Percentiles rank a stretch among this genome's conserved stretches.
These are phyloP conservation scores for Lactarius tabidus DNA, from an alignment of 768 basidiomycete species.

Conservation along the genomic window DNA sequence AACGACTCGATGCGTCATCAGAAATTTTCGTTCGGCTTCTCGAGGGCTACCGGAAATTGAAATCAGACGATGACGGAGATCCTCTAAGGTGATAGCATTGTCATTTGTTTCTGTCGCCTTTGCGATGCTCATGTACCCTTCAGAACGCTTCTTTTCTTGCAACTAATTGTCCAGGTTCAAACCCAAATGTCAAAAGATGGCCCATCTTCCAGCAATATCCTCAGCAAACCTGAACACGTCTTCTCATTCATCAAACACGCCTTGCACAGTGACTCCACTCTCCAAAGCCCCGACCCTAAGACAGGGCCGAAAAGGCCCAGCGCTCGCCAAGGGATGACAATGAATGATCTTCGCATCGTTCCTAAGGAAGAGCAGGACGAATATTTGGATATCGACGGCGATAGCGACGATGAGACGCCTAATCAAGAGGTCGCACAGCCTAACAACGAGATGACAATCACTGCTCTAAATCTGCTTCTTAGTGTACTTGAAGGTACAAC, in stretches of 20 bases:
- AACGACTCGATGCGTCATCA: constrained; percentile 65
- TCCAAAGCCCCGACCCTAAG: constrained; percentile 16
- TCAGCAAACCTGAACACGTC: constrained; percentile 64
- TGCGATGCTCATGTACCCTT: constrained; percentile 7
- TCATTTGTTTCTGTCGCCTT: neutral
- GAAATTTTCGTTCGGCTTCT: constrained; percentile 71
- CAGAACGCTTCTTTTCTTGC: constrained; percentile 70
- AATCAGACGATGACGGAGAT: constrained; percentile 38
- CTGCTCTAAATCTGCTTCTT: constrained; percentile 75
- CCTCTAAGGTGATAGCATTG: constrained; percentile 45
- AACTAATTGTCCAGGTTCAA: constrained; percentile 81
- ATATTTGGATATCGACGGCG: constrained; percentile 32
- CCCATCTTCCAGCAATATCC: constrained; percentile 51
- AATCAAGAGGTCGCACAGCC: constrained; percentile 36
- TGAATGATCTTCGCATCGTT: constrained; percentile 39
- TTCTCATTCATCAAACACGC: constrained; percentile 82
- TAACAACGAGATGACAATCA: constrained; percentile 67
- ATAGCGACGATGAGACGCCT: constrained; percentile 51
- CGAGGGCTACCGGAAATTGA: constrained; percentile 57
- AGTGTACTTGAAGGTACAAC: constrained; percentile 77
- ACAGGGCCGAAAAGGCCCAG: neutral
- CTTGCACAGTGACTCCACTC: constrained; percentile 40
- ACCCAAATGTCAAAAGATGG: constrained; percentile 51
- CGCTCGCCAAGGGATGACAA: constrained; percentile 28
- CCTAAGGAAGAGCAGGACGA: constrained; percentile 33